phyloP scores from a whole-genome alignment of 1,284 basidiomycete species.

The Heterobasidion parviporum region DNA sequence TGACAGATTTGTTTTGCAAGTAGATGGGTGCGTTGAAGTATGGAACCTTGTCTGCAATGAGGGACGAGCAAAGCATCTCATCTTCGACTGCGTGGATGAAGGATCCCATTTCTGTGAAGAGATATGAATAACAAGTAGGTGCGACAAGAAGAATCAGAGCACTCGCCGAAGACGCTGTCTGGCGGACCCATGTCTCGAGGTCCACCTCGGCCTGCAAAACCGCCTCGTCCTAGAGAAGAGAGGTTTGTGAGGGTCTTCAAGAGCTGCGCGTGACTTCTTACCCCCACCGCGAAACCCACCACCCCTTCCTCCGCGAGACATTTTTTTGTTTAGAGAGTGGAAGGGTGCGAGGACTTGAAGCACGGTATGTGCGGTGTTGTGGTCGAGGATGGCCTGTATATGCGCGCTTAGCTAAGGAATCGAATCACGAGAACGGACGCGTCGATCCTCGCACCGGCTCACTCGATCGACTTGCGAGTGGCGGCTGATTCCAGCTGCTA shows the following conservation, averaged over 20 bases:
- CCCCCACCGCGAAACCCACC: neutral
- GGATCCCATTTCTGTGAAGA: slow-evolving; percentile 67
- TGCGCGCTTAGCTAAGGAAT: too few relatives aligned
- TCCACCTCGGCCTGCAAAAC: slow-evolving; percentile 20
- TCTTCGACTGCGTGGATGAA: slow-evolving; percentile 95
- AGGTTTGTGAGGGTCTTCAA: neutral
- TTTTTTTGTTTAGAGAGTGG: neutral
- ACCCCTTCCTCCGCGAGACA: slow-evolving; percentile 19
- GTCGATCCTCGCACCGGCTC: too few relatives aligned
- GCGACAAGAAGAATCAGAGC: neutral
- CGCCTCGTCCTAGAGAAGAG: slow-evolving; percentile 14
- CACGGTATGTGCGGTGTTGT: too few relatives aligned
- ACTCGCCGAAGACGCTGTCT: slow-evolving; percentile 72
- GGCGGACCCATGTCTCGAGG: slow-evolving; percentile 77
- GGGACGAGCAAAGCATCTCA: slow-evolving; percentile 93
- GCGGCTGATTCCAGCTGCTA: too few relatives aligned
- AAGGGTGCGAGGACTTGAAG: neutral
- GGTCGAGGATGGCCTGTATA: too few relatives aligned
- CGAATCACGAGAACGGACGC: too few relatives aligned
- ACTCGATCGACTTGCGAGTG: too few relatives aligned
- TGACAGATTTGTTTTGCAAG: slow-evolving; percentile 93
- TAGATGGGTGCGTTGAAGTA: slow-evolving; percentile 99
- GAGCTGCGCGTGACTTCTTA: too few relatives aligned
- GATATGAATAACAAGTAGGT: neutral
- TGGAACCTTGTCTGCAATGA: slow-evolving; percentile 85